These are phyloP conservation scores for Chlorella sp. DNA, from an alignment of 139 green algal species.

Conservation along the genomic window DNA sequence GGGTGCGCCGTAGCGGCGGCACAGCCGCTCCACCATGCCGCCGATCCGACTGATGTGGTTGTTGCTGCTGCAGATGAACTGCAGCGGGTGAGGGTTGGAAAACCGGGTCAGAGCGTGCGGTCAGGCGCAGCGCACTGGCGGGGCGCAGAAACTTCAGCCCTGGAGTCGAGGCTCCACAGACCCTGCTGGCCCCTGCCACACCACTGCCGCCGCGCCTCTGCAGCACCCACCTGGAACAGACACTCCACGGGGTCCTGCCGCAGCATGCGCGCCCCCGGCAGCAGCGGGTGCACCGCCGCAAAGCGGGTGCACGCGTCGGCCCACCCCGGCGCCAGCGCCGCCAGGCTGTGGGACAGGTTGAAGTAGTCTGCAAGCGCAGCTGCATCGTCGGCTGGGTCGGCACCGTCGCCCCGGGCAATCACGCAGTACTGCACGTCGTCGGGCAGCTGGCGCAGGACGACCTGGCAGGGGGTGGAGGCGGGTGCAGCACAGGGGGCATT, in stretches of 20 bases:
- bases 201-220: neutral
- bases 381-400: conserved; percentile 35
- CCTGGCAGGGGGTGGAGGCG: conserved; percentile 24
- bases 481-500: neutral
- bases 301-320: conserved; percentile 64
- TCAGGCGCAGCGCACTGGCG: neutral
- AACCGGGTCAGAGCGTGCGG: neutral
- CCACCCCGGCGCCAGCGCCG: conserved; percentile 59
- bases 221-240: conserved; percentile 63
- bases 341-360: conserved; percentile 67
- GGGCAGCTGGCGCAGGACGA: conserved; percentile 68
- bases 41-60: conserved; percentile 95
- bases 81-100: neutral
- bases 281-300: conserved; percentile 50
- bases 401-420: conserved; percentile 52
- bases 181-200: neutral
- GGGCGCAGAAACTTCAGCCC: neutral
- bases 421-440: conserved; percentile 78
- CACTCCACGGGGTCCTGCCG: conserved; percentile 94
- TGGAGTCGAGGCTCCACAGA: neutral
- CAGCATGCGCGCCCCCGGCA: conserved; percentile 82
- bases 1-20: conserved; percentile 72
- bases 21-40: conserved; percentile 92
- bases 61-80: conserved; percentile 96
- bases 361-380: conserved; percentile 83